Base-by-base conservation (phyloP, 345 rosid genomes). In the Orychophragmus violaceus region DNA sequence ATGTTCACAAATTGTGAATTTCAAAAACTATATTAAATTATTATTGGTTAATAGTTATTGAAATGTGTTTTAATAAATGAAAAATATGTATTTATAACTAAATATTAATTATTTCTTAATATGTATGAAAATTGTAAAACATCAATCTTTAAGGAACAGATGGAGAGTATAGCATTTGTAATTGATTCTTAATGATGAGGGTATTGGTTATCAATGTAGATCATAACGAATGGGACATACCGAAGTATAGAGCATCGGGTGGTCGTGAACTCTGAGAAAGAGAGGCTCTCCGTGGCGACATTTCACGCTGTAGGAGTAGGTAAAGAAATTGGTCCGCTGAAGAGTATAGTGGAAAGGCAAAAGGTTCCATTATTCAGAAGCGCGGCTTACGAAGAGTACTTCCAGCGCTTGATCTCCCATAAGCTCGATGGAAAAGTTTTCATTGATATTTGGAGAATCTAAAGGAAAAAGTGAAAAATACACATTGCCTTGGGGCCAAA, bases 241-340 rank as follows among this genome's bases (percentile, higher is more conserved):
- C 62, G 30, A 1, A 81, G 78, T 52, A 62, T 81, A 12, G 78
- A 76, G 63, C 84, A 81, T 50, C 70, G 76, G 0, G 80, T 72
- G 9, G 44, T 63, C 7, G 76, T 78, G 16, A 81, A 78, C 52
- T 46, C 71, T 4, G 57, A 14, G 23, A 76, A 76, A 46, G 80
- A 70, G 62, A 78, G 82, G 57, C 35, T 78, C 4, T 75, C 82
- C 0, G 6, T 76, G 13, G 84, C 82, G 0, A 29, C 76, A 21
- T 76, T 76, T 35, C 73, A 48, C 67, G 45, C 19, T 27, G 30
- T 55, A 0, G 70, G 64, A 24, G 16, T 48, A 13, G 78, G 64
- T 3, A 73, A 70, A 35, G 71, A 69, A 3, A 6, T 81, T 12
- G 77, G 80, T 36, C 84, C 79, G 0, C 44, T 66, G 23, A 63